These are phyloP conservation scores for Schwanniomyces sp. DNA, from an alignment of 805 yeast genomes.

Conservation along the genomic window DNA sequence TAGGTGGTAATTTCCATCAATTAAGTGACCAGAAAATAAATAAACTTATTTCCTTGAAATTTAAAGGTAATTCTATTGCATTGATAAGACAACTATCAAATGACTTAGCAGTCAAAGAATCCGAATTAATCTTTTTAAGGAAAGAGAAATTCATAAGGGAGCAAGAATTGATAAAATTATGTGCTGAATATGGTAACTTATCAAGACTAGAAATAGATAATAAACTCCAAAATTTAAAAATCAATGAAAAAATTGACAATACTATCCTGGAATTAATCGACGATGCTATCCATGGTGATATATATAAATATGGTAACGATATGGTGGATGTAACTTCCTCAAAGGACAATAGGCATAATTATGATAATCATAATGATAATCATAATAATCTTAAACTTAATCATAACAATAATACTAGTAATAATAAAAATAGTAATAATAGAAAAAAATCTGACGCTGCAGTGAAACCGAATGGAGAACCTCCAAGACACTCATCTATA, in stretches of 20 bases:
- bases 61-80: slow-evolving; percentile 20
- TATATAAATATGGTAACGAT: background rate
- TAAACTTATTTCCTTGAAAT: slow-evolving; percentile 22
- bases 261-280: slow-evolving; percentile 26
- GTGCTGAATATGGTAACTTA: slow-evolving; percentile 36
- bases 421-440: background rate
- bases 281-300: slow-evolving; percentile 26
- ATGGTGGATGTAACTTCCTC: background rate
- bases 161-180: slow-evolving; percentile 28
- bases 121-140: slow-evolving; percentile 41
- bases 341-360: background rate
- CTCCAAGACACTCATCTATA: background rate
- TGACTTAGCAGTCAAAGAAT: slow-evolving; percentile 49
- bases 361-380: background rate
- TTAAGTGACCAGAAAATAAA: slow-evolving; percentile 18
- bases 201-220: slow-evolving; percentile 35
- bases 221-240: slow-evolving; percentile 15
- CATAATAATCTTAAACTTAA: background rate
- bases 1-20: slow-evolving; percentile 19
- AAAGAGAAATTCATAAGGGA: slow-evolving; percentile 31
- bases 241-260: slow-evolving; percentile 14
- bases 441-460: no score
- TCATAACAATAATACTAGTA: background rate
- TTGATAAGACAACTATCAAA: slow-evolving; percentile 48
- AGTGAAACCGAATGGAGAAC: no score